Percentiles rank a stretch among this genome's conserved stretches.
phyloP scores from a whole-genome alignment of 2,329 filamentous ascomycete species.

The Fusarium poae region DNA sequence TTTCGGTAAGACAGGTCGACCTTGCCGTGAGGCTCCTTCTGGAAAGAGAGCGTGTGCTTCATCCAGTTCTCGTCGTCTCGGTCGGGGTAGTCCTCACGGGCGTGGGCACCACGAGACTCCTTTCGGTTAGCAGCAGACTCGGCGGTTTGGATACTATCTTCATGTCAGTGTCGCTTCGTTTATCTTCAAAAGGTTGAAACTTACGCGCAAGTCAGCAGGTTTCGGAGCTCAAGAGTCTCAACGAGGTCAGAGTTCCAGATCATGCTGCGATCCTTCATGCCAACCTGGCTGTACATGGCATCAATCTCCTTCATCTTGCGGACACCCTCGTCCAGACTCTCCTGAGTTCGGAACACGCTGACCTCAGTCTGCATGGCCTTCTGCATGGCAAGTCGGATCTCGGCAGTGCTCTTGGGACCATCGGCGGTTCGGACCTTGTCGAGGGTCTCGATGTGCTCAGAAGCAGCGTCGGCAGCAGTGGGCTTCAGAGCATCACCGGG shows the following conservation, averaged over 20 bases:
- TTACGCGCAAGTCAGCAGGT: constrained; percentile 95
- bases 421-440: constrained; percentile 87
- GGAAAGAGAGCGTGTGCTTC: constrained; percentile 98
- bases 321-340: constrained; percentile 94
- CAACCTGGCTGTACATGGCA: constrained; percentile 81
- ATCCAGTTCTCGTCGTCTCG: constrained; percentile 98
- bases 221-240: constrained; percentile 94
- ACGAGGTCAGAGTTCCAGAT: constrained; percentile 99
- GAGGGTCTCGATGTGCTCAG: constrained; percentile 86
- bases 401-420: constrained; percentile 87
- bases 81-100: constrained; percentile 95
- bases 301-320: constrained; percentile 89
- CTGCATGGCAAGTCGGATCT: constrained; percentile 93
- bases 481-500: constrained; percentile 85
- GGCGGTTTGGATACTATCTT: constrained; percentile 84
- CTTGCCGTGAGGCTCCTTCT: constrained; percentile 90
- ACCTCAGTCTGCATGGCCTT: constrained; percentile 99
- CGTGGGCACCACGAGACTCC: constrained; percentile 97
- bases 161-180: constrained; percentile 27
- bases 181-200: constrained; percentile 54
- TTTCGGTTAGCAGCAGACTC: constrained; percentile 91
- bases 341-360: constrained; percentile 94
- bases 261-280: constrained; percentile 99
- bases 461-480: constrained; percentile 85
- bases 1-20: constrained; percentile 88